Evolutionary conservation across 345 rosid genomes (phyloP), one percentile per base, ranked within the genome.

Genomic region (Stellera chamaejasme): DNA sequence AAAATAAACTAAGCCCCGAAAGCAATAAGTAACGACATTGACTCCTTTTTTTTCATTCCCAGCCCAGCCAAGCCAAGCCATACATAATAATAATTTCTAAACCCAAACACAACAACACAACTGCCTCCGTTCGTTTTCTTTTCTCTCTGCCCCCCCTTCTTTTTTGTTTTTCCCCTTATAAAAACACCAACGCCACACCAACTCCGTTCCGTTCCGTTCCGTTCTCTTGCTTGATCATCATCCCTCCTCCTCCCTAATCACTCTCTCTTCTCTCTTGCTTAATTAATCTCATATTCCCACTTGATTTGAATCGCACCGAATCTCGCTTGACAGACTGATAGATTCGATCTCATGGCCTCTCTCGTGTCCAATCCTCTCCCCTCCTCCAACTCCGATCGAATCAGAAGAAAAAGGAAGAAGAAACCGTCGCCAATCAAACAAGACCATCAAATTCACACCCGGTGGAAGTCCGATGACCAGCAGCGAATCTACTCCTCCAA

Each of bases 401-500:
- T 66, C 76, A 59, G 28, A 36, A 78, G 82, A 45, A 82, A 65
- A 66, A 75, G 80, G 76, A 89, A 70, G 88, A 87, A 83, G 84
- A 84, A 79, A 72, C 53, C 79, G 2, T 50, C 58, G 15, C 14
- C 52, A 5, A 10, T 58, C 70, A 25, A 51, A 3, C 65, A 77
- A 54, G 51, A 69, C 2, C 59, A 73, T 13, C 61, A 67, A 52
- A 68, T 52, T 55, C 69, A 68, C 43, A 58, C 66, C 19, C 79
- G 66, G 63, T 94, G 99, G 99, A 85, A 76, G 69, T 85, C 99
- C 6, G 87, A 83, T 53, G 65, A 85, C 13, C 96, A 85, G 52
- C 87, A 90, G 16, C 81, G 82, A 75, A 75, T 81, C 73, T 94
- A 87, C 76, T 85, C 99, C 3, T 70, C 88, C 19, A 90, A 80